phyloP scores from a whole-genome alignment of 148 eudicot species.

The Euryodendron excelsum region DNA sequence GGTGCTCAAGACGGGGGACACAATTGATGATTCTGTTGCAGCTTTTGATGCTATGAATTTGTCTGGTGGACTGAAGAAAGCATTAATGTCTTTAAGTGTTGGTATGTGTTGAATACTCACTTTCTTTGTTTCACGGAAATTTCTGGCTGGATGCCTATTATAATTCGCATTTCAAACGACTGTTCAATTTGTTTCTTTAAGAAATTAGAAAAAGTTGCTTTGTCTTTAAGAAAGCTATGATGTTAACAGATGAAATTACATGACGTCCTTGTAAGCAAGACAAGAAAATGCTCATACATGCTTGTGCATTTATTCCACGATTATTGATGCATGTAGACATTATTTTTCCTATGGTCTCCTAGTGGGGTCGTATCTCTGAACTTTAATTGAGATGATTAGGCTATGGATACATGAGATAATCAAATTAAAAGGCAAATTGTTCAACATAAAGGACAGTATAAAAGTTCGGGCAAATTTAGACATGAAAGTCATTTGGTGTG shows the following conservation, averaged over 20 bases:
- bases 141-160: background rate
- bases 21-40: slow-evolving; percentile 77
- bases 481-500: background rate
- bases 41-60: slow-evolving; percentile 75
- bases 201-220: too few species aligned
- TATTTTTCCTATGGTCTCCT: background rate
- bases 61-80: slow-evolving; percentile 77
- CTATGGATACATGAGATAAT: background rate
- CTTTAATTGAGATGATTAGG: background rate
- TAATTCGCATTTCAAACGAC: background rate
- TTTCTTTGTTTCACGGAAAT: slow-evolving; percentile 1
- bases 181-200: background rate
- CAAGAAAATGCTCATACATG: slow-evolving; percentile 3
- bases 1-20: slow-evolving; percentile 61
- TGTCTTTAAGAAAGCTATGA: background rate
- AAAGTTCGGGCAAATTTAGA: background rate
- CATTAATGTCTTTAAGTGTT: slow-evolving; percentile 69
- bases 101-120: slow-evolving; percentile 42
- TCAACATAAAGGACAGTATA: background rate
- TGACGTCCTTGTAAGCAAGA: background rate
- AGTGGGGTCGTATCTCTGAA: background rate
- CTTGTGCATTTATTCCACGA: background rate
- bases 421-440: background rate
- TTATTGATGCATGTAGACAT: background rate
- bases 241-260: background rate